These are phyloP conservation scores for Elasticomyces elasticus DNA, from an alignment of 495 filamentous ascomycete species.

Conservation along the genomic window DNA sequence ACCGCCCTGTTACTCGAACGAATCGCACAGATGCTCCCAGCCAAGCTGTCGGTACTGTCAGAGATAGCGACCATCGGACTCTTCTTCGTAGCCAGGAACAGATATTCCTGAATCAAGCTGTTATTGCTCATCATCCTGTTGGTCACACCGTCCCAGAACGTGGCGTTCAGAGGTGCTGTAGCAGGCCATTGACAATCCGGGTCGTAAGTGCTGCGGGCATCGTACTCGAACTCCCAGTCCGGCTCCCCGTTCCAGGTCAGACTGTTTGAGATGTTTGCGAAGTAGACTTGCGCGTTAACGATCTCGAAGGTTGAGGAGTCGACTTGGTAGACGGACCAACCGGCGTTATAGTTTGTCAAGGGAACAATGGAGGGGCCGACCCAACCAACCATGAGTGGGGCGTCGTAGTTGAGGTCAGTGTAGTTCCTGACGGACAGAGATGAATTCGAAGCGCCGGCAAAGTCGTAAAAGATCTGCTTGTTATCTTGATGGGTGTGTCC, in stretches of 20 bases:
- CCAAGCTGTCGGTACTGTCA: background rate
- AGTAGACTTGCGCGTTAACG: conserved; percentile 45
- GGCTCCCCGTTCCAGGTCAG: conserved; percentile 30
- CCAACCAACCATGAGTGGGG: conserved; percentile 39
- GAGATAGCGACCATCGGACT: conserved; percentile 3
- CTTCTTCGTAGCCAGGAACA: conserved; percentile 11
- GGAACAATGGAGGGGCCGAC: conserved; percentile 46
- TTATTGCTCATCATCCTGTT: conserved; percentile 45
- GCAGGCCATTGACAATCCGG: conserved; percentile 35
- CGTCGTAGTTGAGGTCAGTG: conserved; percentile 20
- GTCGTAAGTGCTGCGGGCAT: conserved; percentile 42
- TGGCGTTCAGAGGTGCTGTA: conserved; percentile 43
- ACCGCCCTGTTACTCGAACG: conserved; percentile 3
- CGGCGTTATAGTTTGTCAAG: conserved; percentile 45
- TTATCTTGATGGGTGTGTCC: conserved; percentile 50
- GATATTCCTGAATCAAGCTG: conserved; percentile 6
- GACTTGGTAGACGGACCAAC: conserved; percentile 46
- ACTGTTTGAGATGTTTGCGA: conserved; percentile 40
- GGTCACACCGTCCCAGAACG: conserved; percentile 49
- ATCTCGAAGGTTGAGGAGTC: conserved; percentile 46
- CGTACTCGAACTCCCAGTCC: conserved; percentile 44
- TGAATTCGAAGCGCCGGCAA: conserved; percentile 32
- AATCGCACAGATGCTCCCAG: background rate
- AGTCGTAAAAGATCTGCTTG: conserved; percentile 41
- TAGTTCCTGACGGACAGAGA: conserved; percentile 34